A percentile compares a stretch with the other conserved stretches of the same genome.
Conservation (phyloP, 2,329 filamentous ascomycete species). For the Colletotrichum tamarilloi region DNA sequence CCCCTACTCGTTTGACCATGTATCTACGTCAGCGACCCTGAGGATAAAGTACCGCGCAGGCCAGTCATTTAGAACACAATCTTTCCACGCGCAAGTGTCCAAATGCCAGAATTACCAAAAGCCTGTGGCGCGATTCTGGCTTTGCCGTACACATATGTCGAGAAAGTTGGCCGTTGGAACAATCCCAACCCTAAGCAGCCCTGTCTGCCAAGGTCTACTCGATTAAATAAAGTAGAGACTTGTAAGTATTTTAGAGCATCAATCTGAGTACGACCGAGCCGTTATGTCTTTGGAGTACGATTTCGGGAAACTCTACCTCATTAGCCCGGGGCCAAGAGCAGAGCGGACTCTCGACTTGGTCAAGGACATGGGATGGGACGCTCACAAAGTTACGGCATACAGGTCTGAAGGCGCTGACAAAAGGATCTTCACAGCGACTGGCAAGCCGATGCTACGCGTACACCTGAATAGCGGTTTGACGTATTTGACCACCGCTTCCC, state of each 20-base stretch:
- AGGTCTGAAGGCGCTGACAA: neutral
- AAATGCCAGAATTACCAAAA: too few species aligned
- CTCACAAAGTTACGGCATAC: neutral
- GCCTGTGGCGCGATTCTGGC: neutral
- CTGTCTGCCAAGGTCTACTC: neutral
- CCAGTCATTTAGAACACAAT: too few species aligned
- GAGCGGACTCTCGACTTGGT: neutral
- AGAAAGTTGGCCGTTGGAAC: neutral
- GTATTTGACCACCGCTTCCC: neutral
- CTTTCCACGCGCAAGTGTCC: too few species aligned
- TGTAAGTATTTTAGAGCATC: neutral
- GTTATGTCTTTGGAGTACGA: neutral
- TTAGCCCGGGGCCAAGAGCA: neutral
- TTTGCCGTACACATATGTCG: neutral
- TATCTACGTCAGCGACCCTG: neutral
- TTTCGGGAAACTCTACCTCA: neutral
- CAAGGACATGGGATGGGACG: neutral
- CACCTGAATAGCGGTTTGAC: too few species aligned
- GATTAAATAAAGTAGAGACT: neutral
- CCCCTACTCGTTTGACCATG: too few species aligned
- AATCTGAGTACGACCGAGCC: neutral
- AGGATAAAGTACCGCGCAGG: too few species aligned
- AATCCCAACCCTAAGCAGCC: neutral
- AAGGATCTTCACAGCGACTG: too few species aligned
- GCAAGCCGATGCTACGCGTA: too few species aligned